Evolutionary conservation across 768 basidiomycete genomes (phyloP), one percentile per base, ranked within the genome.

Genomic region (Dictyophora rubrovolvata): DNA sequence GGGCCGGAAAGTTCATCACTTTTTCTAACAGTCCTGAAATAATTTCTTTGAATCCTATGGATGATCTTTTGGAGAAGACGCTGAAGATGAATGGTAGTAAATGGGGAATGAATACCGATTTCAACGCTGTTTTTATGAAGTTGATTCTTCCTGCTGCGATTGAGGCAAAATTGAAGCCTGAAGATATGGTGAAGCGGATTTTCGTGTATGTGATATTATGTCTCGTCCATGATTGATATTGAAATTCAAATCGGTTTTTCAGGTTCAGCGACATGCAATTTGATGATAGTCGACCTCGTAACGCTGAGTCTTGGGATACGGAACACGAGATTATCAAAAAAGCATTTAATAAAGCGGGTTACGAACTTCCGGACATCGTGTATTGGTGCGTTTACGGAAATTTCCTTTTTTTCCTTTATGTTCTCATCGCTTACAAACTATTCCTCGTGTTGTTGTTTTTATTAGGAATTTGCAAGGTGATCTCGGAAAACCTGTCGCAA

Each of bases 201-300:
- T 88, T 89, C 66, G 75, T 89, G 48, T 23, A 51, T 20, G 50
- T 34, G 28, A 22, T 34, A n/a, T 14, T 34, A 2, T 36, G 10
- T 20, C 34, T 28, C 28, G 20, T 54, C 1, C 14, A 17, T 23
- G 5, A 14, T 23, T 20, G 9, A 2, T 34, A 5, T 11, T 20
- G 2, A 36, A 1, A 5, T 20, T 20, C 18, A 54, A 20, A 33
- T 20, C 21, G 10, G 12, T 36, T 6, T 34, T 5, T 54, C 28
- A 36, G 53, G 20, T 89, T 90, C 67, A 80, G 81, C 2, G 86
- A 89, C 66, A 88, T 89, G 87, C 86, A 87, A 69, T 89, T 89
- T 62, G 84, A 88, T 65, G 54, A 61, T n/a, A 66, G 69, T 33
- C 56, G 50, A 16, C 53, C 48, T 28, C 48, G 22, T 7, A 48